These are phyloP conservation scores for Candida tallmaniae DNA, from an alignment of 805 yeast species.

Conservation along the genomic window DNA sequence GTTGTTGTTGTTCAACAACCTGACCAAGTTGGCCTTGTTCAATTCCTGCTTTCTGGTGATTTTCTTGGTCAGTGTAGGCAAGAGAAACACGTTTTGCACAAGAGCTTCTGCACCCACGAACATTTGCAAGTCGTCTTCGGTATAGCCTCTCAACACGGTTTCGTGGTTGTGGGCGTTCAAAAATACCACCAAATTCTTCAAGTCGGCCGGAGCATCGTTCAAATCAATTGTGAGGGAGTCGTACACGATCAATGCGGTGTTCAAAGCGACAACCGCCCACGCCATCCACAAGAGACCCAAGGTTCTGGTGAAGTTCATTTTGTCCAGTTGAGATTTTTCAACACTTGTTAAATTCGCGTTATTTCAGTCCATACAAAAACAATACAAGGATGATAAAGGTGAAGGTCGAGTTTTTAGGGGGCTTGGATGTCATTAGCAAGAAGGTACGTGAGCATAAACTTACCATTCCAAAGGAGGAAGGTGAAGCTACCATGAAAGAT, in stretches of 20 bases:
- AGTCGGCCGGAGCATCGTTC: slow-evolving; percentile 12
- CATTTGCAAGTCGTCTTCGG: slow-evolving; percentile 18
- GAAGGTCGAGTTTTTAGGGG: slow-evolving; percentile 57
- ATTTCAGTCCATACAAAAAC: neutral
- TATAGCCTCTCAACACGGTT: slow-evolving; percentile 13
- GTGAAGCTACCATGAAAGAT: slow-evolving; percentile 43
- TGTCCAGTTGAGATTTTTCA: neutral
- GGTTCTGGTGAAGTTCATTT: neutral
- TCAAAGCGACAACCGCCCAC: slow-evolving; percentile 9
- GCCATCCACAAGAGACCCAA: too few species aligned
- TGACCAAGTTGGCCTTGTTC: slow-evolving; percentile 42
- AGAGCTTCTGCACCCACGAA: slow-evolving; percentile 5
- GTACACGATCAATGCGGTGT: slow-evolving; percentile 28
- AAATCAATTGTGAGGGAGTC: slow-evolving; percentile 26
- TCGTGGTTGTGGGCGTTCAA: slow-evolving; percentile 14
- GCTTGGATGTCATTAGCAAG: slow-evolving; percentile 74
- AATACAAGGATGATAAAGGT: slow-evolving; percentile 21
- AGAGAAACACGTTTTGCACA: slow-evolving; percentile 17
- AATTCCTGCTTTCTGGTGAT: slow-evolving; percentile 25
- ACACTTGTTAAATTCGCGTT: too few species aligned
- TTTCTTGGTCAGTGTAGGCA: slow-evolving; percentile 33
- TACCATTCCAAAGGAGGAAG: slow-evolving; percentile 38
- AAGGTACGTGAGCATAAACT: slow-evolving; percentile 53
- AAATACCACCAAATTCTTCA: slow-evolving; percentile 18
- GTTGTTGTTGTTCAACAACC: slow-evolving; percentile 66